These are phyloP conservation scores for Trebouxia gelatinosa DNA, from an alignment of 163 green algal species.

Conservation along the genomic window DNA sequence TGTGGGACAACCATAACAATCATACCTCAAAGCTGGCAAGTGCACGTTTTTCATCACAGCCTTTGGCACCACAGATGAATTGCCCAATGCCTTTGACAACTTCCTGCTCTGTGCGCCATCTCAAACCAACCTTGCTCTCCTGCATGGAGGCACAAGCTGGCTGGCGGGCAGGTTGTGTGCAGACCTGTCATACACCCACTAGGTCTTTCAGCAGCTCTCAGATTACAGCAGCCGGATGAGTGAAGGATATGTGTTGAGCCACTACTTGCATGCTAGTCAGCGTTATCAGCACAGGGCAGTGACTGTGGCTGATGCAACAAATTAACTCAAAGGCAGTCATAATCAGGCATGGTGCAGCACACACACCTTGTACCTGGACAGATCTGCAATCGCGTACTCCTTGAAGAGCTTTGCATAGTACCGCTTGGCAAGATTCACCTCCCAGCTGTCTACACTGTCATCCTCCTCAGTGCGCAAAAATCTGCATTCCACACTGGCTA, in stretches of 20 bases:
- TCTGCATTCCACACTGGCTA: constrained; percentile 33
- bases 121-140: constrained; percentile 63
- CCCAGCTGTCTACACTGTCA: constrained; percentile 56
- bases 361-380: constrained; percentile 55
- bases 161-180: no score
- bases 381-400: constrained; percentile 87
- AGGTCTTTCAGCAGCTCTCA: neutral
- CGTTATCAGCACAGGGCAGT: no score
- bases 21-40: constrained; percentile 85
- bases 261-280: no score
- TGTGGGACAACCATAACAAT: neutral
- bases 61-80: constrained; percentile 70
- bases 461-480: constrained; percentile 67
- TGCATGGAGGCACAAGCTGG: constrained; percentile 18
- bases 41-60: constrained; percentile 56
- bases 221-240: neutral
- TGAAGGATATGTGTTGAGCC: no score
- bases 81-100: constrained; percentile 78
- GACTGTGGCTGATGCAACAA: no score
- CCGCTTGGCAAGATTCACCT: constrained; percentile 62
- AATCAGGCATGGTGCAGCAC: no score
- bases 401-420: constrained; percentile 88
- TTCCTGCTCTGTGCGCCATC: constrained; percentile 76
- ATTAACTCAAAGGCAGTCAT: no score
- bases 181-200: no score